Conservation (phyloP, 2,329 filamentous ascomycete genomes). For the Penicillium brasilianum region DNA sequence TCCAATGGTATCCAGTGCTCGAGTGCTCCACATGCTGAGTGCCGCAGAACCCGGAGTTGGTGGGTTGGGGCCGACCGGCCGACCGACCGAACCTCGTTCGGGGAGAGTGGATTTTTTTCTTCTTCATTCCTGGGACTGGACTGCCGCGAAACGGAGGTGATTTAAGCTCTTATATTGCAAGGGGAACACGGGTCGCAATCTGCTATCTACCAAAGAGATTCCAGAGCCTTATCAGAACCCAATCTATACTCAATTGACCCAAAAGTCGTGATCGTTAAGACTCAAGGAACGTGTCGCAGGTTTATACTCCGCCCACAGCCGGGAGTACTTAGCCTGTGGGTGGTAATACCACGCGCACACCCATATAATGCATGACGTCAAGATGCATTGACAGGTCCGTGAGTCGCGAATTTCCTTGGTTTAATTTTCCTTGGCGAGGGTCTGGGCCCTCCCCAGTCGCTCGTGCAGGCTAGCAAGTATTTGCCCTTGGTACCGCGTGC, state of each 20-base stretch:
- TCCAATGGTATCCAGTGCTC: slow-evolving; percentile 13
- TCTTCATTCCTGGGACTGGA: background rate
- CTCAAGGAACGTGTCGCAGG: background rate
- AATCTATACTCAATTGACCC: background rate
- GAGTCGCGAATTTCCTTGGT: slow-evolving; percentile 30
- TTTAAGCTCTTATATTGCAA: background rate
- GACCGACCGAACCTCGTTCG: slow-evolving; percentile 16
- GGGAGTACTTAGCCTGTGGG: background rate
- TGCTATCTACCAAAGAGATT: slow-evolving; percentile 13
- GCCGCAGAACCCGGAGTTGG: slow-evolving; percentile 28
- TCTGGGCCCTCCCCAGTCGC: slow-evolving; percentile 28
- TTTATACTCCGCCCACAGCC: slow-evolving; percentile 3
- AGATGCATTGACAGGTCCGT: slow-evolving; percentile 27
- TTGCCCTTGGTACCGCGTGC: slow-evolving; percentile 12
- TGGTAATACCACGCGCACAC: slow-evolving; percentile 23
- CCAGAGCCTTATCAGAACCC: slow-evolving; percentile 10
- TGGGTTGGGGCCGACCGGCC: slow-evolving; percentile 3
- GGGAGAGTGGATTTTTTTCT: background rate
- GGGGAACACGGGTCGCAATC: background rate
- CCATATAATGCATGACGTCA: slow-evolving; percentile 29
- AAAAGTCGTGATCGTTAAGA: background rate
- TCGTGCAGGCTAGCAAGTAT: slow-evolving; percentile 18
- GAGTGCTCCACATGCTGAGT: slow-evolving; percentile 21
- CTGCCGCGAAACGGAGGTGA: slow-evolving; percentile 2
- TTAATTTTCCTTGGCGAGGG: slow-evolving; percentile 26